phyloP scores from a whole-genome alignment of 768 basidiomycete genomes.

The Polyporus arcularius region DNA sequence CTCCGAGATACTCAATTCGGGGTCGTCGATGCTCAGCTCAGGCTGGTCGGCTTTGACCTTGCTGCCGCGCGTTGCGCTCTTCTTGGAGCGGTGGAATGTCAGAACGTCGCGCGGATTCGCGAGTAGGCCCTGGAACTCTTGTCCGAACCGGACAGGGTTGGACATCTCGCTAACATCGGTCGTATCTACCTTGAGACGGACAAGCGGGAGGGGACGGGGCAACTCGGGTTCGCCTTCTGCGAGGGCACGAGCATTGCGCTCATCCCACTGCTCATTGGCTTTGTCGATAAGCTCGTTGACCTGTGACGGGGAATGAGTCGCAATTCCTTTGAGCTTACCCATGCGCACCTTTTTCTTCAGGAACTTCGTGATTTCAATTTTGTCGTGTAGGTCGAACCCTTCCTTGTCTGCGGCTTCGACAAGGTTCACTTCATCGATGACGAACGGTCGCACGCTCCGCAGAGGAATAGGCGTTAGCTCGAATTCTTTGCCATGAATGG shows the following conservation, averaged over 20 bases:
- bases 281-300: constrained; percentile 78
- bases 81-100: constrained; percentile 85
- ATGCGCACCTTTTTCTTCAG: constrained; percentile 63
- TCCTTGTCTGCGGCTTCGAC: constrained; percentile 78
- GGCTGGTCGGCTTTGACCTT: constrained; percentile 78
- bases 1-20: constrained; percentile 62
- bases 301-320: constrained; percentile 36
- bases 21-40: constrained; percentile 80
- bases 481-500: constrained; percentile 88
- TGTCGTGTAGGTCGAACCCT: constrained; percentile 74
- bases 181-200: constrained; percentile 90
- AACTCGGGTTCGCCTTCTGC: constrained; percentile 63
- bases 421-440: constrained; percentile 79
- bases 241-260: constrained; percentile 62
- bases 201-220: constrained; percentile 78
- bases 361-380: constrained; percentile 80
- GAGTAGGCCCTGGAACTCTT: constrained; percentile 86
- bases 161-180: constrained; percentile 89
- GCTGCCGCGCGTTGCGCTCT: constrained; percentile 44
- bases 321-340: background rate
- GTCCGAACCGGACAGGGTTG: constrained; percentile 96
- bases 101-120: constrained; percentile 96
- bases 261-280: constrained; percentile 79
- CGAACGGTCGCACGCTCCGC: constrained; percentile 92
- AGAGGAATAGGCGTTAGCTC: constrained; percentile 83